Conservation (phyloP, 345 rosid genomes). For the Aquilaria malaccensis region DNA sequence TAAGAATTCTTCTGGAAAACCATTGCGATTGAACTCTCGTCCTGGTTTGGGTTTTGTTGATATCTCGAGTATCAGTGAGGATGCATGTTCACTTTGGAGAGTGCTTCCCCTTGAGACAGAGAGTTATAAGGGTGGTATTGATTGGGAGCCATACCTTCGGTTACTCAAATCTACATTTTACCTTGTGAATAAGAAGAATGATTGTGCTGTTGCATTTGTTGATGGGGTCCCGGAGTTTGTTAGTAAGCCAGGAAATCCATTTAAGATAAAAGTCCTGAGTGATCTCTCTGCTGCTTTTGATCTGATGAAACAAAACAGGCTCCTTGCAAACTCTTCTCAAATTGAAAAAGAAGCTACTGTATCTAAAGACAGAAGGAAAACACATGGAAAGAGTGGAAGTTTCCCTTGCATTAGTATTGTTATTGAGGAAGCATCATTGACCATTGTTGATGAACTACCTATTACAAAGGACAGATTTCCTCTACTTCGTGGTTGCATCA, state of each 20-base stretch:
- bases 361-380: constrained; percentile 25
- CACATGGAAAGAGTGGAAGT: constrained; percentile 30
- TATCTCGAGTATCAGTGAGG: constrained; percentile 50
- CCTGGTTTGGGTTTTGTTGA: constrained; percentile 70
- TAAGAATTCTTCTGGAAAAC: constrained; percentile 59
- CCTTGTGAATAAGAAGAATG: constrained; percentile 81
- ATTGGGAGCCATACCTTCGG: constrained; percentile 58
- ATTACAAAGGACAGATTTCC: constrained; percentile 61
- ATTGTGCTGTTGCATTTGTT: constrained; percentile 64
- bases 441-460: constrained; percentile 70
- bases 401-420: constrained; percentile 49
- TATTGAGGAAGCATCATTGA: constrained; percentile 47
- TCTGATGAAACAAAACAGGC: constrained; percentile 17
- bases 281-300: constrained; percentile 26
- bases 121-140: constrained; percentile 43
- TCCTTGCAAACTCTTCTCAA: constrained; percentile 22
- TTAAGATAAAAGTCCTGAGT: constrained; percentile 74
- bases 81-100: constrained; percentile 59
- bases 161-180: constrained; percentile 54
- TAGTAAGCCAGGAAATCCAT: constrained; percentile 83
- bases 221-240: constrained; percentile 83
- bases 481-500: constrained; percentile 56
- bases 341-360: constrained; percentile 17
- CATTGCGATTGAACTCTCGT: constrained; percentile 49
- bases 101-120: constrained; percentile 42